Conservation (phyloP, 2,329 filamentous ascomycete genomes). For the Neocucurbitaria cava region DNA sequence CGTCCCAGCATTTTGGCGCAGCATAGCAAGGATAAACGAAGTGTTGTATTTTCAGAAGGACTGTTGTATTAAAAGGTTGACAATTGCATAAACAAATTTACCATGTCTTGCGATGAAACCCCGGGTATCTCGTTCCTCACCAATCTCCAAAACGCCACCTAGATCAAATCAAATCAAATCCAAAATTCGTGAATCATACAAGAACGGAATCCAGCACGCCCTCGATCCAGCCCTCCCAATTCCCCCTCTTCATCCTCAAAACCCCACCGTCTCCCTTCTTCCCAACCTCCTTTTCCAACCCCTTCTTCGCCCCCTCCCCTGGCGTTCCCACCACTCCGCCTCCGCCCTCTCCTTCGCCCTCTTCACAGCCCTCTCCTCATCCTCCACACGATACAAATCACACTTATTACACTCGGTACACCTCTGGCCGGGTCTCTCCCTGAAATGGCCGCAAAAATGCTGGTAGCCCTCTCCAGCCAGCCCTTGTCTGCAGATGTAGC, state of each 20-base stretch:
- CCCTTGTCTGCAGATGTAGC: slow-evolving; percentile 84
- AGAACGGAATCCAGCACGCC: slow-evolving; percentile 22
- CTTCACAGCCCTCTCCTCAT: slow-evolving; percentile 53
- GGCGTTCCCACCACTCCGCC: slow-evolving; percentile 53
- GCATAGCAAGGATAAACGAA: background rate
- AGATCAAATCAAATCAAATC: no score
- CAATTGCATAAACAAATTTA: no score
- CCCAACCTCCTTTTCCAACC: slow-evolving; percentile 29
- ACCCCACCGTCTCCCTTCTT: slow-evolving; percentile 23
- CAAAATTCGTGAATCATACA: slow-evolving; percentile 13
- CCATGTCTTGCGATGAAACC: background rate
- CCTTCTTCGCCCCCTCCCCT: slow-evolving; percentile 37
- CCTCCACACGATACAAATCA: slow-evolving; percentile 58
- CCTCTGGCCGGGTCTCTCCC: slow-evolving; percentile 75
- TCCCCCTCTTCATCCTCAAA: slow-evolving; percentile 12
- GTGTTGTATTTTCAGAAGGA: no score
- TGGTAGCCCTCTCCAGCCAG: slow-evolving; percentile 76
- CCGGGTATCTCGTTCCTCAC: background rate
- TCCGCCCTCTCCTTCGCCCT: slow-evolving; percentile 54
- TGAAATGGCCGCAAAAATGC: slow-evolving; percentile 96
- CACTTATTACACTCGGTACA: slow-evolving; percentile 77
- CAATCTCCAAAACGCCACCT: background rate
- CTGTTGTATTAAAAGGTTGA: no score
- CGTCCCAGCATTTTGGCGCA: background rate
- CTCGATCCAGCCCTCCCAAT: slow-evolving; percentile 31